Base-by-base conservation (phyloP, 1,139 yeast species). In the Geotrichum fermentans region DNA sequence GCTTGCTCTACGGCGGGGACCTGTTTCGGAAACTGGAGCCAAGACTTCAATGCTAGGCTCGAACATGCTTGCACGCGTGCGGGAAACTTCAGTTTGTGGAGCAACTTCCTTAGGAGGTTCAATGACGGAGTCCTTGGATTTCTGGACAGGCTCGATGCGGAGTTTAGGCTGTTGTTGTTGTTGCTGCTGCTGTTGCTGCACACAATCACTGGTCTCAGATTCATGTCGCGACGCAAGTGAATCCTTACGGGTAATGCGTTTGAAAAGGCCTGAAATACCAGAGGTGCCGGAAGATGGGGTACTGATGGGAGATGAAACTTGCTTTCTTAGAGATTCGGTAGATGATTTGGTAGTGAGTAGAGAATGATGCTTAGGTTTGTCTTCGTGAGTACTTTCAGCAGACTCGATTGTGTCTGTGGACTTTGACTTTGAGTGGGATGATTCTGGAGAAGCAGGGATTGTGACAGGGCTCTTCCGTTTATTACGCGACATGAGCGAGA, bases 291-390 rank as follows among this genome's bases (percentile, higher is more conserved):
- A 7, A 20, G 43, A 22, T 37, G 46, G 11, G 21, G 34, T 11
- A 11, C 22, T 6, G n/a, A 13, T 39, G 6, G 42, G 10, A 24
- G 6, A 6, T 6, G 28, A 24, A 10, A 24, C 28, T 6, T 17
- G 34, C 20, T 18, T 22, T 26, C 45, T 43, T 34, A 56, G 52
- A 32, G 57, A 58, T 43, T 63, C 67, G 20, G 61, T 59, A 1
- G 67, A 62, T 7, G 64, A 59, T 47, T 61, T 62, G 20, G 65
- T 56, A 24, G 57, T 56, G 18, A 62, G 40, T n/a, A 61, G 50
- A 16, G 66, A 61, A 18, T 64, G 52, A n/a, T 63, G 45, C 47
- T 58, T 56, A 14, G 51, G 35, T 17, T 50, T 38, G 30, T 53
- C 47, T 13, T 45, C 54, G 14, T 43, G 21, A 26, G 37, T 41